A percentile compares a stretch with the other conserved stretches of the same genome.
Conservation (phyloP, 108 stramenopile genomes). For the Cyclotella distinguenda region DNA sequence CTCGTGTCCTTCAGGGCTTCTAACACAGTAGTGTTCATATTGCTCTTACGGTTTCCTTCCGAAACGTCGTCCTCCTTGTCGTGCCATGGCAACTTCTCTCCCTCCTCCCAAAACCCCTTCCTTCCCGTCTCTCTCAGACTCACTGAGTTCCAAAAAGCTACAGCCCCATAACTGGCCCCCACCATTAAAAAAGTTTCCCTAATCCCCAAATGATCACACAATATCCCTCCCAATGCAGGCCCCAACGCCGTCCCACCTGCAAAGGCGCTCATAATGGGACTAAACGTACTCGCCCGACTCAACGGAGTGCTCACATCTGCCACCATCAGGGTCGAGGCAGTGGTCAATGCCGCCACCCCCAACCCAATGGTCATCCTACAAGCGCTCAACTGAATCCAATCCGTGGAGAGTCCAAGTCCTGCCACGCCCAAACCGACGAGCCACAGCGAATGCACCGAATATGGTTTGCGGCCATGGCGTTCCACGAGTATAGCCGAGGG, state of each 20-base stretch:
- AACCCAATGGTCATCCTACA: slow-evolving; percentile 80
- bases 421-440: slow-evolving; percentile 82
- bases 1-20: slow-evolving; percentile 59
- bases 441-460: slow-evolving; percentile 69
- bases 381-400: slow-evolving; percentile 66
- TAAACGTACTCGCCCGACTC: slow-evolving; percentile 77
- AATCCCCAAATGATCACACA: slow-evolving; percentile 73
- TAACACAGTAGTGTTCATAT: slow-evolving; percentile 32
- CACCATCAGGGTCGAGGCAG: slow-evolving; percentile 75
- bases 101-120: slow-evolving; percentile 11
- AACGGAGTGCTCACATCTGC: slow-evolving; percentile 83
- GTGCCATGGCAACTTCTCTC: slow-evolving; percentile 48
- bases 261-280: slow-evolving; percentile 84
- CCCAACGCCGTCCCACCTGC: slow-evolving; percentile 86
- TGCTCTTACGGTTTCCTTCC: neutral
- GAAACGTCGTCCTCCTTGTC: neutral
- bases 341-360: slow-evolving; percentile 73
- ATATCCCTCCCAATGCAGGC: slow-evolving; percentile 80
- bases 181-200: slow-evolving; percentile 72
- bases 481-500: slow-evolving; percentile 84
- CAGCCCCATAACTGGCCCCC: slow-evolving; percentile 60
- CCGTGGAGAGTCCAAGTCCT: slow-evolving; percentile 69
- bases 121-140: slow-evolving; percentile 66
- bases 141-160: slow-evolving; percentile 58
- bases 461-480: slow-evolving; percentile 84